A percentile compares a stretch with the other conserved stretches of the same genome.
These are phyloP conservation scores for Neurospora pannonica DNA, from an alignment of 495 filamentous ascomycete species.

Conservation along the genomic window DNA sequence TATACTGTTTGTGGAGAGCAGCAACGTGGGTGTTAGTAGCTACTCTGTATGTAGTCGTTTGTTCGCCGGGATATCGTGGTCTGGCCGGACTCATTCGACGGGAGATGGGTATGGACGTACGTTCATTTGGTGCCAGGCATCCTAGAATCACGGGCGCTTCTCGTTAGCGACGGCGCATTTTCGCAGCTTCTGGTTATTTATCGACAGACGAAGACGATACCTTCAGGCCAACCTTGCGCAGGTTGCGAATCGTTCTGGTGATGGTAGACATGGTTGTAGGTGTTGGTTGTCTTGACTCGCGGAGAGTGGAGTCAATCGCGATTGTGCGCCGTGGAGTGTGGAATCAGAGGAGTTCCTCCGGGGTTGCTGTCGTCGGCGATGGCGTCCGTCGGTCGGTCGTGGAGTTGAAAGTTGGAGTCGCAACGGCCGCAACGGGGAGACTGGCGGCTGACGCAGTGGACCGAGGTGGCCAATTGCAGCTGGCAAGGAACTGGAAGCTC, in stretches of 20 bases:
- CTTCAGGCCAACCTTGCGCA: constrained; percentile 81
- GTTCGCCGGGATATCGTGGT: neutral
- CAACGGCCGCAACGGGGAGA: neutral
- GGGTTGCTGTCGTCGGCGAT: constrained; percentile 1
- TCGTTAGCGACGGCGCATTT: constrained; percentile 13
- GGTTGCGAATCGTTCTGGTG: constrained; percentile 72
- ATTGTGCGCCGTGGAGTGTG: constrained; percentile 12
- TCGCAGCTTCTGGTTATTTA: neutral
- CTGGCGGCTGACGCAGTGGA: neutral
- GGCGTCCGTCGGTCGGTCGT: neutral
- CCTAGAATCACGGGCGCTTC: constrained; percentile 37
- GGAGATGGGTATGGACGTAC: constrained; percentile 42
- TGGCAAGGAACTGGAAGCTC: neutral
- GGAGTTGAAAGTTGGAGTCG: neutral
- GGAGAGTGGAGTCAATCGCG: constrained; percentile 6
- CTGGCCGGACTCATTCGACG: neutral
- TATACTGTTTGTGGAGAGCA: constrained; percentile 43
- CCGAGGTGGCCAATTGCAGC: neutral
- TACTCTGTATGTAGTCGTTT: neutral
- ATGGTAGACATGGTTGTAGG: constrained; percentile 81
- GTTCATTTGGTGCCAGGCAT: constrained; percentile 86
- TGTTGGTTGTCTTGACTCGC: constrained; percentile 14
- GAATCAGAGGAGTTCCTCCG: constrained; percentile 5
- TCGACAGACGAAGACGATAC: constrained; percentile 30
- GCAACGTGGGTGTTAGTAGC: constrained; percentile 15